Evolutionary conservation across 2,329 filamentous ascomycete species (phyloP).

Genomic region (Colletotrichum truncatum): DNA sequence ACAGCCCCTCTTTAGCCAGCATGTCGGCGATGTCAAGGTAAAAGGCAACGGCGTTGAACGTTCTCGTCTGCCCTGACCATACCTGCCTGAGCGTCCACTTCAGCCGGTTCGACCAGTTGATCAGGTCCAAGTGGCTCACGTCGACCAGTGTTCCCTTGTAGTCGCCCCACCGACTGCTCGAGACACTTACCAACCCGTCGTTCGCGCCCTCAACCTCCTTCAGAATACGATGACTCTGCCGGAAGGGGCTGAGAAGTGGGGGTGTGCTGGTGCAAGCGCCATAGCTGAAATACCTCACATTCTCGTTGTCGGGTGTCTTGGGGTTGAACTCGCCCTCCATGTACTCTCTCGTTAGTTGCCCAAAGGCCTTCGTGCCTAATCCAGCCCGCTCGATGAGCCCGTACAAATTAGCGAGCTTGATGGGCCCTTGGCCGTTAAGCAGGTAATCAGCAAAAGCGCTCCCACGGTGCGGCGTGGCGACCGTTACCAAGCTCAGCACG

Average conservation of each 20-base stretch:
- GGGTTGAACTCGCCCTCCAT: slow-evolving; percentile 70
- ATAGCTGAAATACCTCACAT: slow-evolving; percentile 70
- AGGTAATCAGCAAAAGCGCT: slow-evolving; percentile 65
- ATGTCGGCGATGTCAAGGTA: slow-evolving; percentile 75
- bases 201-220: slow-evolving; percentile 65
- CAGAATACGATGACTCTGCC: slow-evolving; percentile 61
- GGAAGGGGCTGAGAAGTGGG: slow-evolving; percentile 73
- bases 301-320: slow-evolving; percentile 59
- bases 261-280: slow-evolving; percentile 59
- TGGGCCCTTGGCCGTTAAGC: slow-evolving; percentile 54
- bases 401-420: slow-evolving; percentile 64
- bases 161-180: slow-evolving; percentile 68
- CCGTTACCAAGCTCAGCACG: slow-evolving; percentile 62
- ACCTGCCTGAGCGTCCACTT: slow-evolving; percentile 62
- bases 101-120: slow-evolving; percentile 73
- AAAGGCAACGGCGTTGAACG: slow-evolving; percentile 74
- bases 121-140: slow-evolving; percentile 71
- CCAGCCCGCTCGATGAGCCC: slow-evolving; percentile 59
- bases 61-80: slow-evolving; percentile 61
- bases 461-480: slow-evolving; percentile 64
- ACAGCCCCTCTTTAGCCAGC: slow-evolving; percentile 72
- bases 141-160: slow-evolving; percentile 71
- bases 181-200: slow-evolving; percentile 74
- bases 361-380: slow-evolving; percentile 67
- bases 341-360: slow-evolving; percentile 67